Base-by-base conservation (phyloP, 1,284 basidiomycete genomes). In the Athelia psychrophila region DNA sequence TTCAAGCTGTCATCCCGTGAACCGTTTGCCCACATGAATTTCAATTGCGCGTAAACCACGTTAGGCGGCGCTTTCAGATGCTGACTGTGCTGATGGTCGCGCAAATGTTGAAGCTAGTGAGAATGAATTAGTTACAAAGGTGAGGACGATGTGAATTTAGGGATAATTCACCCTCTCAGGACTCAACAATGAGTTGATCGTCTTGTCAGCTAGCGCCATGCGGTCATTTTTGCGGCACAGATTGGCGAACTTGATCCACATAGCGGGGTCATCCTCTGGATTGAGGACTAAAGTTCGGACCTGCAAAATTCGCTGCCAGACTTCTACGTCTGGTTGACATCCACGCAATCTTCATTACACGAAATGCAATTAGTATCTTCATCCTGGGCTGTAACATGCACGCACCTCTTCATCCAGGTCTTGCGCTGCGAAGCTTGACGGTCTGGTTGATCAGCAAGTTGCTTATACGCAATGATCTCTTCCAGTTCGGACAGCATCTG, bases 401-500 rank as follows among this genome's bases (percentile, higher is more conserved):
- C 74, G 54, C 56, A 91, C 91, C 94, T 78, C 67, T 93, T 95
- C 84, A 95, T 93, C 95, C 95, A 98, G 0, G 95, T 97, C 69
- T 87, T 90, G 48, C 91, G 81, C 76, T 95, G 94, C 4, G 82
- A 85, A 54, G 76, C 79, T 64, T 94, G 94, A 27, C 95, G 84
- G 58, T 97, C 94, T 2, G 94, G 91, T 60, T 98, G 95, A 68
- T 99, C 95, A 19, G 88, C 89, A 63, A 87, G 85, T 68, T 95
- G 89, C 73, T 99, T 99, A 77, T 97, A 99, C 32, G 87, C 78
- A 55, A 99, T 95, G 59, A 99, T 98, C 67, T 99, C 97, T 65
- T 99, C 97, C 8, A 99, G 79, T 67, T 99, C 97, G 1, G 96
- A 95, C 18, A 99, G 79, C 93, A 98, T 98, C 71, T 99, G 97